Evolutionary conservation across 1,139 yeast species (phyloP), one percentile per base, ranked within the genome.

Genomic region (Kurtzmaniella natalensis): DNA sequence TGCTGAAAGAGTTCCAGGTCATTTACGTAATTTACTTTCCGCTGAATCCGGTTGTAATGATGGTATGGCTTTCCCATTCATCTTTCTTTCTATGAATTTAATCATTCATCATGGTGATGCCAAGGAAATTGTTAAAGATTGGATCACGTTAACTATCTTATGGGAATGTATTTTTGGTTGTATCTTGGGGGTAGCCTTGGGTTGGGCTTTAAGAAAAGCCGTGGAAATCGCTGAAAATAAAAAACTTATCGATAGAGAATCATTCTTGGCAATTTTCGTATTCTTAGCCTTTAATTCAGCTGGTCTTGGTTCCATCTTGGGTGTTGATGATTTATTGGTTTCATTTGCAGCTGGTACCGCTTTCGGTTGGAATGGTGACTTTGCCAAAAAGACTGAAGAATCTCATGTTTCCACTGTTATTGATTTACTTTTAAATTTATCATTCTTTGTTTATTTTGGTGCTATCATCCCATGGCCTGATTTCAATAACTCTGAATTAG

Each of bases 11-110:
- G 97, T 92, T 10, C 98, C 98, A 0, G 97, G 97, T 5, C 97
- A 92, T 61, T 73, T 92, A 58, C 72, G 98, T 55, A 89, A 92
- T 51, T 62, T 92, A 33, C 63, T 92, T 28, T 78, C 94, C 20
- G 96, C 97, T 0, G 98, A 92, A 54, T 87, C 96, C 0, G 97
- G 95, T 7, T 89, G 96, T 59, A 92, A 92, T 58, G 98, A 92
- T 53, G 98, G 98, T 36, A 85, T 92, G 94, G 97, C 98, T 0
- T 89, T 88, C 55, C 98, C 98, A 1, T 92, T 92, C 53, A 86
- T 88, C 28, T 88, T 71, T 48, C 62, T 89, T 33, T 81, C 95
- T 1, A 56, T 88, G 36, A 72, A 81, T 50, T 55, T 88, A 31
- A 77, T 88, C 35, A 57, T 78, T 16, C 79, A 86, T 51, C 67